Base-by-base conservation (phyloP, 1,139 yeast species). In the Blastobotrys arbuscula region DNA sequence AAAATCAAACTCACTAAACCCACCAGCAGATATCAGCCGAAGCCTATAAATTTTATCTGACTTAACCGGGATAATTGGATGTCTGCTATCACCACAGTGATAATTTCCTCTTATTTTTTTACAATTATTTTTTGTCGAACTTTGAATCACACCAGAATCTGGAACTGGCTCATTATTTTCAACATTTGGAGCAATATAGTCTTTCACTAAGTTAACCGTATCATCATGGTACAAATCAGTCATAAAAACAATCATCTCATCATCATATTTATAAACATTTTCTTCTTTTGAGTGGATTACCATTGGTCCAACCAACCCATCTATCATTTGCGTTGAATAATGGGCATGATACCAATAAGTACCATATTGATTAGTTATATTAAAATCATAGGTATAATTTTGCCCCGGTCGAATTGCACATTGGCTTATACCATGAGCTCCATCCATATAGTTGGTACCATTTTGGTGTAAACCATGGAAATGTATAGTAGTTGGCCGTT, bases 91-190 rank as follows among this genome's bases (percentile, higher is more conserved):
- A 24, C 55, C 43, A 53, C 61, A 56, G 1, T 51, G 45, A 15
- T 48, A 54, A 74, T 59, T 78, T 79, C 56, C 78, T 18, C 35
- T 35, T 33, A 37, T 28, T 37, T 50, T 35, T 7, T 16, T 9
- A 18, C 41, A 26, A 8, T 28, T 19, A 2, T 35, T 8, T 70
- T 18, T 44, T 19, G 44, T 26, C 20, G 50, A 43, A 12, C 70
- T 69, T 42, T 65, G 63, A 9, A 62, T 58, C 8, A 84, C 83
- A 53, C 63, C 62, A 18, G 55, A 48, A 60, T 81, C 84, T 1
- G 96, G 96, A 56, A 87, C 79, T 33, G 97, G 96, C 66, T 88
- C 96, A 34, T 89, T 89, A 52, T 95, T 96, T 2, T 94, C 85
- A 43, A 95, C 90, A 64, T 84, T 84, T 64, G 75, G 82, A 53